Conservation (phyloP, 2,329 filamentous ascomycete species). For the Penicillium sp. region DNA sequence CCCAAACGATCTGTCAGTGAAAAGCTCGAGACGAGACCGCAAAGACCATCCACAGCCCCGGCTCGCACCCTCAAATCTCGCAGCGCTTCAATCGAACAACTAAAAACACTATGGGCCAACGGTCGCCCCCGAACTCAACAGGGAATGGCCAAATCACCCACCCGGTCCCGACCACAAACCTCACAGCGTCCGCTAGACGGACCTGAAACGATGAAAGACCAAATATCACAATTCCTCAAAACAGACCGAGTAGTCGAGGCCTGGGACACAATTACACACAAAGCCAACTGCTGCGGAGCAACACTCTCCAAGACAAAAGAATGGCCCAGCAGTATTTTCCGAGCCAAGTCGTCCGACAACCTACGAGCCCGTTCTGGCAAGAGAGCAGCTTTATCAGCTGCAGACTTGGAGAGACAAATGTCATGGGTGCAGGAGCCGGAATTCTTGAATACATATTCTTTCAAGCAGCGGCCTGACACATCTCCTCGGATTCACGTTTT, state of each 20-base stretch:
- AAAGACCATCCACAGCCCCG: constrained; percentile 34
- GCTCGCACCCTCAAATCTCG: constrained; percentile 28
- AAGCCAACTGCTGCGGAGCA: constrained; percentile 21
- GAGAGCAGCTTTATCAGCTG: constrained; percentile 13
- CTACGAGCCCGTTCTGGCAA: constrained; percentile 11
- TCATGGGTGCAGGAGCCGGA: constrained; percentile 36
- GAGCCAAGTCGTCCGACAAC: constrained; percentile 28
- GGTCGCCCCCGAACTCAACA: constrained; percentile 24
- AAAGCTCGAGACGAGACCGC: constrained; percentile 10
- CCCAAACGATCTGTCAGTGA: constrained; percentile 24
- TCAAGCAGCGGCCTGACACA: constrained; percentile 32
- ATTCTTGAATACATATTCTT: constrained; percentile 33
- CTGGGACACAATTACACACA: constrained; percentile 33
- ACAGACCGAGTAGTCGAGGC: constrained; percentile 38
- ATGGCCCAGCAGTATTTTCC: constrained; percentile 38
- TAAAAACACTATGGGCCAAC: constrained; percentile 25
- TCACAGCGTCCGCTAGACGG: constrained; percentile 10
- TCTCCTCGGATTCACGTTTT: constrained; percentile 38
- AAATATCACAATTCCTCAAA: constrained; percentile 39
- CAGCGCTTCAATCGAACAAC: constrained; percentile 32
- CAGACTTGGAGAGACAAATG: constrained; percentile 30
- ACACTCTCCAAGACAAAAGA: constrained; percentile 24
- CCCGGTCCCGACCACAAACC: constrained; percentile 11
- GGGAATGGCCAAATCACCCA: constrained; percentile 14
- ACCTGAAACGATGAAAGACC: constrained; percentile 35